Evolutionary conservation across 1,139 yeast species (phyloP).

Genomic region (Lodderomyces elongisporus): DNA sequence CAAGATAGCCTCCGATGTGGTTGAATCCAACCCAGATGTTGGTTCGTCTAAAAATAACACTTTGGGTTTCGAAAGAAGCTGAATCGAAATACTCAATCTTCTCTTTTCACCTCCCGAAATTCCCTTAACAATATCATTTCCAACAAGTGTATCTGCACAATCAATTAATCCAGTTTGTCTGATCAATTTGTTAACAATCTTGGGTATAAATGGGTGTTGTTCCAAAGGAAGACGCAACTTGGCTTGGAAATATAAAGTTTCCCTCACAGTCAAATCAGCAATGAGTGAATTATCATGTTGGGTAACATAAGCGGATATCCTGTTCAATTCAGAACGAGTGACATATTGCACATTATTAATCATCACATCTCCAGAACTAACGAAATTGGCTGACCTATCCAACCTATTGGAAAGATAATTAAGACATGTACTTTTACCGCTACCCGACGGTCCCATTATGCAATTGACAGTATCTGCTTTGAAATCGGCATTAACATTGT

Average conservation of each 20-base stretch:
- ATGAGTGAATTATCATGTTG: constrained; percentile 74
- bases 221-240: constrained; percentile 49
- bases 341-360: constrained; percentile 25
- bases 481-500: constrained; percentile 53
- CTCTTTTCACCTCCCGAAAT: constrained; percentile 85
- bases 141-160: constrained; percentile 74
- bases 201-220: constrained; percentile 27
- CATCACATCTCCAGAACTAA: constrained; percentile 16
- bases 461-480: constrained; percentile 65
- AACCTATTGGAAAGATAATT: constrained; percentile 64
- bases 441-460: constrained; percentile 86
- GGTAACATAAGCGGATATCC: constrained; percentile 65
- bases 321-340: constrained; percentile 39
- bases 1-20: constrained; percentile 69
- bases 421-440: constrained; percentile 75
- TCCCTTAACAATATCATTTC: constrained; percentile 69
- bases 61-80: constrained; percentile 66
- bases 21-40: constrained; percentile 78
- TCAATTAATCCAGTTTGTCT: constrained; percentile 67
- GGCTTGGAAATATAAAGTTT: constrained; percentile 72
- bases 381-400: constrained; percentile 27
- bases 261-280: constrained; percentile 69
- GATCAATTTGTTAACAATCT: constrained; percentile 49
- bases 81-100: constrained; percentile 77
- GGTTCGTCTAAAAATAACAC: constrained; percentile 79